phyloP scores from a whole-genome alignment of 176 grass and related monocot genomes.

The Juncus inflexus region DNA sequence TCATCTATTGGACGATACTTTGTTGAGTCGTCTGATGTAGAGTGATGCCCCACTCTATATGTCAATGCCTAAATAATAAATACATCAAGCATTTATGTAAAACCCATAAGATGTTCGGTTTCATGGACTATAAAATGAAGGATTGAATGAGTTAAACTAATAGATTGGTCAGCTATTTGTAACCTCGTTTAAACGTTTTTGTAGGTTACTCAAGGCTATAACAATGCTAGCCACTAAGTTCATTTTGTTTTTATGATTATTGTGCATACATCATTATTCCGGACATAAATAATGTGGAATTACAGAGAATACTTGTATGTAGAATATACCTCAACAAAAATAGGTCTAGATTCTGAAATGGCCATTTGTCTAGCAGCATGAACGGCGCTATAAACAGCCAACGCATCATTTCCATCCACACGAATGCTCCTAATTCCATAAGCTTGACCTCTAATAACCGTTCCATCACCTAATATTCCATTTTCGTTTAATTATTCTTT shows the following conservation, averaged over 20 bases:
- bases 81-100: background rate
- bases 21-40: conserved; percentile 95
- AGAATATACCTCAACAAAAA: conserved; percentile 76
- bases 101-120: no score
- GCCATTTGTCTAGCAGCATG: conserved; percentile 85
- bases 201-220: no score
- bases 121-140: no score
- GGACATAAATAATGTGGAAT: background rate
- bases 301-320: background rate
- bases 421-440: conserved; percentile 88
- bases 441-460: conserved; percentile 73
- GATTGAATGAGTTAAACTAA: no score
- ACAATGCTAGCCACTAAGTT: no score
- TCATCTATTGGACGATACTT: conserved; percentile 84
- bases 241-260: no score
- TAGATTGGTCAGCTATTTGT: no score
- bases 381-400: conserved; percentile 87
- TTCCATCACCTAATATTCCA: conserved; percentile 69
- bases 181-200: no score
- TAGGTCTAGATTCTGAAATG: conserved; percentile 66
- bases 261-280: no score
- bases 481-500: conserved; percentile 19
- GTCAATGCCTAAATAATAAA: conserved; percentile 66
- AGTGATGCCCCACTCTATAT: conserved; percentile 93
- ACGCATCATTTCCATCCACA: conserved; percentile 85